Base-by-base conservation (phyloP, 75 land plant species). In the Pinus taeda region DNA sequence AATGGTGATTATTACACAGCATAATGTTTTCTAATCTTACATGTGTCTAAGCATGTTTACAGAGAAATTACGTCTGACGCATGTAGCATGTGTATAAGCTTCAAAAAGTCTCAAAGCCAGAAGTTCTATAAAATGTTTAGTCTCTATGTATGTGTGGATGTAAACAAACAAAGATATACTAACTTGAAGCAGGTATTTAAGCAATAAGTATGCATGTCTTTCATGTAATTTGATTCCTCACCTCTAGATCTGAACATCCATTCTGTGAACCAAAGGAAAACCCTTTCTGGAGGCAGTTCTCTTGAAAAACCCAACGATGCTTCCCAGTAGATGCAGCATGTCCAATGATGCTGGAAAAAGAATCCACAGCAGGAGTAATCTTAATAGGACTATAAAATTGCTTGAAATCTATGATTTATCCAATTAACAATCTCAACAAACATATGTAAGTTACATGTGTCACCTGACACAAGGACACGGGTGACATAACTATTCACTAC, bases 241-340 rank as follows among this genome's bases (percentile, higher is more conserved):
- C 77, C 70, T 76, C 70, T 17, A 36, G 8, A 76, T 45, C 64
- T 22, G 70, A 57, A 14, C n/a, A 57, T 33, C 18, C 55, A 53
- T 20, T 45, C 26, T 22, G 42, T 15, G 81, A 62, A 3, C 59
- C 72, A 21, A 57, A 8, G 30, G 66, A 72, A 79, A 71, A 59
- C 77, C 74, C 36, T 22, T 66, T 77, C n/a, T 24, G 22, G 63
- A 45, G 53, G 39, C 60, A 67, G 39, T 45, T 59, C 53, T 85
- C 89, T 57, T 61, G 45, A 37, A 81, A 83, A 3, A 89, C 72
- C 91, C 91, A 91, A 55, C 67, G 75, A 75, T 85, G 83, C 63
- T 75, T 80, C 57, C 85, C 85, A 75, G 82, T 82, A 66, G 77
- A 77, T 59, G 91, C 91, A 74, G 79, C 86, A 74, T 55, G 73